phyloP scores from a whole-genome alignment of 805 yeast genomes.

The Vanderwaltozyma polyspora region DNA sequence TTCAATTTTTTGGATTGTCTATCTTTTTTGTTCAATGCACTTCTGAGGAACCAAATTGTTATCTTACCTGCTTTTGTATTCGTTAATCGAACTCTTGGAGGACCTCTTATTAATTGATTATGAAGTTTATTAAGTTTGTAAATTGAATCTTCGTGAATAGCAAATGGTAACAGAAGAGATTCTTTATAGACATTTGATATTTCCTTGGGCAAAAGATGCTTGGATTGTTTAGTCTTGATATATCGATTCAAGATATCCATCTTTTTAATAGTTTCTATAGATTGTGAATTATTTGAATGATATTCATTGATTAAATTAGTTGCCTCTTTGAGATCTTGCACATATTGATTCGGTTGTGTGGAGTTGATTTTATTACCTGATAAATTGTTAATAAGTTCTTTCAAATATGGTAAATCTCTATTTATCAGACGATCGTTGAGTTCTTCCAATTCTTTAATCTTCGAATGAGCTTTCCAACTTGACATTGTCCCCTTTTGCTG shows the following conservation, averaged over 20 bases:
- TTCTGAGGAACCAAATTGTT: conserved; percentile 24
- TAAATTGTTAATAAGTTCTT: neutral
- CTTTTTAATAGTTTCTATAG: conserved; percentile 6
- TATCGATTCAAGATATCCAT: conserved; percentile 11
- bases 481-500: too few relatives aligned
- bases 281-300: conserved; percentile 1
- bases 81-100: conserved; percentile 14
- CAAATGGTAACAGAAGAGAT: conserved; percentile 18
- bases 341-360: neutral
- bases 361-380: too few relatives aligned
- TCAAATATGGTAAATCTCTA: conserved; percentile 1
- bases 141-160: conserved; percentile 16
- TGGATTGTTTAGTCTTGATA: conserved; percentile 8
- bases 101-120: conserved; percentile 16
- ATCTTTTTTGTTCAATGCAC: conserved; percentile 19
- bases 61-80: conserved; percentile 18
- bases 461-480: conserved; percentile 15
- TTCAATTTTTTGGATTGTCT: conserved; percentile 19
- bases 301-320: neutral
- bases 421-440: conserved; percentile 8
- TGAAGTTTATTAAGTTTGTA: conserved; percentile 10
- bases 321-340: neutral
- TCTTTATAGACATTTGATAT: conserved; percentile 10
- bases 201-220: conserved; percentile 8
- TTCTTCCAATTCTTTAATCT: conserved; percentile 7